Evolutionary conservation across 2,329 filamentous ascomycete species (phyloP), one percentile per base, ranked within the genome.

Genomic region (Parafenestella ontariensis): DNA sequence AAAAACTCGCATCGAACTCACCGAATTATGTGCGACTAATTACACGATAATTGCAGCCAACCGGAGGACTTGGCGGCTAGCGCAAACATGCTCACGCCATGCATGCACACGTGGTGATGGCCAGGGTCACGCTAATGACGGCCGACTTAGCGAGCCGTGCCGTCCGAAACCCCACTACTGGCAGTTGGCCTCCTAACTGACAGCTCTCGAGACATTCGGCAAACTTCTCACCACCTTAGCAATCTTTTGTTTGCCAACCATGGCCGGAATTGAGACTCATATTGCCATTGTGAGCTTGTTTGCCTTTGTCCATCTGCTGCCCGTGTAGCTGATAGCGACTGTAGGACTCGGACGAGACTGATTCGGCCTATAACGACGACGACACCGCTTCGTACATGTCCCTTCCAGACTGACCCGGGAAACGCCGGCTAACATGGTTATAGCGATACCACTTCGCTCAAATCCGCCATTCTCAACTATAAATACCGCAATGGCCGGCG

Each of bases 401-500:
- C 31, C 20, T 13, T 20, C n/a, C 15, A 29, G 18, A n/a, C 26
- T 18, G 26, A 5, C 20, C 17, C 11, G 1, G 5, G 17, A 43
- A 4, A 20, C 55, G 15, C 13, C 1, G 21, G 28, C 56, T 61
- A 34, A 58, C 48, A 18, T 13, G 15, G 11, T 13, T 46, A 7
- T 3, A 31, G 28, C 28, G 62, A 67, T 28, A 69, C 65, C 0
- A 66, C 63, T 3, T 64, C 64, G 3, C 49, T 70, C 37, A 69
- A 59, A 23, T 69, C 66, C 13, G 52, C 64, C 15, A 61, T 68
- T n/a, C 20, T 64, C 13, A 61, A 61, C 37, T 69, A 71, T 49
- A 61, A 59, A 34, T 68, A 70, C 49, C 60, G 59, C 31, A 69
- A 72, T 34, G 68, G 69, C 9, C 63, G 69, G 18, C 61, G 66